These are phyloP conservation scores for Pulveroboletus sp. DNA, from an alignment of 768 basidiomycete genomes.

Conservation along the genomic window DNA sequence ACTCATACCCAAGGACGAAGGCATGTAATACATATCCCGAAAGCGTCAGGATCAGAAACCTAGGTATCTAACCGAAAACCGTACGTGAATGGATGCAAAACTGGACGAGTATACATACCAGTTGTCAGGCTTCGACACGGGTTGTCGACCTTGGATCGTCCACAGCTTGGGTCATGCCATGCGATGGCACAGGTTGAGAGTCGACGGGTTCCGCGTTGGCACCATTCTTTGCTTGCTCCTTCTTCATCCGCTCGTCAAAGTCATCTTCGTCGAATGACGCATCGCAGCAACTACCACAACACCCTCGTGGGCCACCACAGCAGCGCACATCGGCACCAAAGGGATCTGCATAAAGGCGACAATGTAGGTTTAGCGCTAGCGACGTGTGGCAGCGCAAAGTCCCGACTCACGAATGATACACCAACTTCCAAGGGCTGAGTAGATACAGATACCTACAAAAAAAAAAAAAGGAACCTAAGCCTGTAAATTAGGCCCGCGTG, in stretches of 20 bases:
- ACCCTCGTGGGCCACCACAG: conserved; percentile 26
- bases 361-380: not conserved
- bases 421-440: conserved; percentile 18
- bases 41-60: not conserved
- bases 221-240: conserved; percentile 17
- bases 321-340: conserved; percentile 20
- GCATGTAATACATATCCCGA: not conserved
- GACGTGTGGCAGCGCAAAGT: not conserved
- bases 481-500: not conserved
- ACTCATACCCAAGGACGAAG: no score
- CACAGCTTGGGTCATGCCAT: conserved; percentile 14
- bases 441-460: conserved; percentile 12
- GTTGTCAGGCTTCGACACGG: not conserved
- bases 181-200: conserved; percentile 21
- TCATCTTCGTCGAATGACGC: conserved; percentile 27
- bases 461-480: not conserved
- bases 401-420: conserved; percentile 23
- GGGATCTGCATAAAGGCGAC: conserved; percentile 10
- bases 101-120: not conserved
- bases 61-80: not conserved
- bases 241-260: conserved; percentile 28
- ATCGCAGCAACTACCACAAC: conserved; percentile 25
- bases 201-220: conserved; percentile 8
- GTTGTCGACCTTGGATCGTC: conserved; percentile 1
- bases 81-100: not conserved